Base-by-base conservation (phyloP, 352 stramenopile species). In the Elongisporangium undulatum region DNA sequence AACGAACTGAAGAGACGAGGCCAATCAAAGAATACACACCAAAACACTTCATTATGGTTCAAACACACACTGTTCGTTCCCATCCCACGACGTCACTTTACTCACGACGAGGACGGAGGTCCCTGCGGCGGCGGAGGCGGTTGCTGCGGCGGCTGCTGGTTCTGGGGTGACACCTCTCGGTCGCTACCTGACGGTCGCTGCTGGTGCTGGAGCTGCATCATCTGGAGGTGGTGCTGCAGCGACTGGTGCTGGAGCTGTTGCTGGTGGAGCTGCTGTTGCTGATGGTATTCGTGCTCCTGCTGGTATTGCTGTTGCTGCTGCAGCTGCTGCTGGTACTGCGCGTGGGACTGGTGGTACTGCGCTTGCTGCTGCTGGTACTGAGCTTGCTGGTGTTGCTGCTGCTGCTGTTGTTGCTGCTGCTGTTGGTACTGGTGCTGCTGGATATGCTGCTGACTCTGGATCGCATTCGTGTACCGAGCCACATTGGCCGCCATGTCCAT, bases 401-500 rank as follows among this genome's bases (percentile, higher is more conserved):
- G 55, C 9, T 58, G 41, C 20, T 63, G 55, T 15, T 66, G 67
- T 17, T 70, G 56, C 17, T 64, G 61, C 29, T 66, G 61, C 20
- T 74, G 53, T 45, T 63, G 61, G 9, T 64, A 59, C 22, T 77
- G 72, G 17, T 67, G 63, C 60, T 71, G 65, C 26, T 74, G 68
- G 23, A 67, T 72, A 53, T 72, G 66, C 54, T 90, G 77, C 29
- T 84, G 82, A 19, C 90, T 79, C 58, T 93, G 83, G 58, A 91
- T 87, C 24, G 71, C 78, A 56, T 58, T 85, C 53, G 82, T 87
- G 67, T 92, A 92, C 20, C 81, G 75, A 2, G 79, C 82, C 48
- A 84, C 74, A 55, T 80, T 87, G 6, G 82, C 81, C 53, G 85
- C 84, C 85, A 94, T 89, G 52, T 95, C 81, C 68, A 94, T 74